phyloP scores from a whole-genome alignment of 2,329 filamentous ascomycete species.

The Fusarium piperis region DNA sequence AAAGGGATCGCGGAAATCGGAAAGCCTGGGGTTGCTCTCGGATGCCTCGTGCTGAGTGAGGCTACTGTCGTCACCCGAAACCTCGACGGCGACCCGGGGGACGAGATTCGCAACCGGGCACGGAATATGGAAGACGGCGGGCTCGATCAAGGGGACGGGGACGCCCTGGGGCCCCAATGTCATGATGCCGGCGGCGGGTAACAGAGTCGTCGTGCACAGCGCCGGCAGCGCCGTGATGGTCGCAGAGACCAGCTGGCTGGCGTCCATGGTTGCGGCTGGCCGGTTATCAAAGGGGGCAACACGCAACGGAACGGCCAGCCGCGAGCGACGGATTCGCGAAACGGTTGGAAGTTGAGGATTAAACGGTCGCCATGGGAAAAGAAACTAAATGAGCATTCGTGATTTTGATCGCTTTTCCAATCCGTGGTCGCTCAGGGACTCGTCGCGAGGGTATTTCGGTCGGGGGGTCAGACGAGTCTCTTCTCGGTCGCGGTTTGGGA shows the following conservation, averaged over 20 bases:
- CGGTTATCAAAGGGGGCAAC: constrained; percentile 28
- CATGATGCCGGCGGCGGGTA: constrained; percentile 58
- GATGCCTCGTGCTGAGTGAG: constrained; percentile 43
- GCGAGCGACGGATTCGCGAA: constrained; percentile 38
- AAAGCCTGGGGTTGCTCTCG: constrained; percentile 55
- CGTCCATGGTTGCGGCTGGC: constrained; percentile 42
- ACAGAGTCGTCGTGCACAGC: constrained; percentile 53
- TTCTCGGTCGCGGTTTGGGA: constrained; percentile 21
- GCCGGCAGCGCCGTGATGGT: constrained; percentile 44
- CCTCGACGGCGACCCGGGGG: constrained; percentile 44
- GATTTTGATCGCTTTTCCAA: not conserved
- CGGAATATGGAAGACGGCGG: constrained; percentile 63
- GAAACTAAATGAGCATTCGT: not conserved
- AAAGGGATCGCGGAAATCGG: constrained; percentile 85
- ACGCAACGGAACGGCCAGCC: constrained; percentile 39
- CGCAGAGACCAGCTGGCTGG: constrained; percentile 34
- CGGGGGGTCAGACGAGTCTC: constrained; percentile 12
- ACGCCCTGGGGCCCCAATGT: constrained; percentile 61
- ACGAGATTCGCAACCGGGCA: constrained; percentile 41
- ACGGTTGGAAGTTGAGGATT: constrained; percentile 20
- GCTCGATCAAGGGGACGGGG: constrained; percentile 66
- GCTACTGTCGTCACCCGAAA: constrained; percentile 48
- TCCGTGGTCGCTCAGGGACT: constrained; percentile 1
- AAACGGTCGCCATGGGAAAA: constrained; percentile 37
- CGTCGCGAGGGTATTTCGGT: constrained; percentile 2